Base-by-base conservation (phyloP, 495 filamentous ascomycete genomes). In the Penicillium soppii region DNA sequence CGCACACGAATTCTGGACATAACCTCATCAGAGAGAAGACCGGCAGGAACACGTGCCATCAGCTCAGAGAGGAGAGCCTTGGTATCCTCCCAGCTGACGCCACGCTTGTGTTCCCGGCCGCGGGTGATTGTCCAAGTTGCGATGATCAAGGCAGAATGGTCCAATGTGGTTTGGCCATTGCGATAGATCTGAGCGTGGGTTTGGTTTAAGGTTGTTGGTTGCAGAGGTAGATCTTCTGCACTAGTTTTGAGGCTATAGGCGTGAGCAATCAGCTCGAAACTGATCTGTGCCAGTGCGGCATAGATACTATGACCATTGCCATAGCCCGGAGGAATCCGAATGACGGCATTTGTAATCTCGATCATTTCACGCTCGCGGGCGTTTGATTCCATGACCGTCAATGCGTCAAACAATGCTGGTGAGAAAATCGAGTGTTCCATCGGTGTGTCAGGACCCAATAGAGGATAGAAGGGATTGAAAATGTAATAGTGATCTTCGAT, bases 401-500 rank as follows among this genome's bases (percentile, higher is more conserved):
- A 55, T 5, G 70, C 71, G 40, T 71, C 65, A 52, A 76, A 69
- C 12, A 77, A 59, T 16, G 73, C 73, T 3, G 72, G 70, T 2
- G 74, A 77, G 48, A 77, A 75, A 35, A 77, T 65, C 1, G 72
- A 63, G 46, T 71, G 63, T 50, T 77, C 74, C 68, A 77, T 69
- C 0, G 61, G 40, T 4, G 59, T 61, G 10, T 71, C 57, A 0
- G 65, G 62, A 5, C 61, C 63, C 15, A 74, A 47, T 2, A 73
- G 66, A 12, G 73, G 74, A 47, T 77, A 76, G 35, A 63, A 68
- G 4, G 74, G 52, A 43, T 72, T 75, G 59, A 77, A 77, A 13
- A 77, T 72, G 43, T 76, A 77, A 51, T 75, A 76, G 37, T 69
- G 72, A 19, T 77, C 70, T 12, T 75, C 69, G 5, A 29, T 47